Percentiles rank a stretch among this genome's conserved stretches.
phyloP scores from a whole-genome alignment of 202 grass and related monocot genomes.

The Zoysia matrella region DNA sequence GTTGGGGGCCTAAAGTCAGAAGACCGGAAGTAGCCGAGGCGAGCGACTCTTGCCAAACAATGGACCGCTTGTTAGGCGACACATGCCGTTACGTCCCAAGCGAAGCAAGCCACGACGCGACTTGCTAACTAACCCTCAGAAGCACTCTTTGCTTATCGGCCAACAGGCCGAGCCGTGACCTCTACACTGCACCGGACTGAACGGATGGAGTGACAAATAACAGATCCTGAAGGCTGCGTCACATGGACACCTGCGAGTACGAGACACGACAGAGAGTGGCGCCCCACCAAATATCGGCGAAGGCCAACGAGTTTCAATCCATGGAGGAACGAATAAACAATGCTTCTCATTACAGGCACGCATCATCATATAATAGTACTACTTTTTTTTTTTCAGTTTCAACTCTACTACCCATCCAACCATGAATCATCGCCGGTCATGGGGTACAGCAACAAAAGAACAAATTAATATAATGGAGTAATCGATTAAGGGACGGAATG shows the following conservation, averaged over 20 bases:
- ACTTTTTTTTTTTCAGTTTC: not conserved
- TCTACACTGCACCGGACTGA: too few species aligned
- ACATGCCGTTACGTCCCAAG: not conserved
- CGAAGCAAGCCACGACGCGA: conserved; percentile 2
- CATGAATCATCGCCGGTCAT: not conserved
- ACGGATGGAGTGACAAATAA: not conserved
- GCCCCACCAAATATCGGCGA: not conserved
- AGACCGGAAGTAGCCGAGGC: not conserved
- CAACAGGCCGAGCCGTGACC: not conserved
- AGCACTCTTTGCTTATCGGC: not conserved
- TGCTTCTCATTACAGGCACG: conserved; percentile 14
- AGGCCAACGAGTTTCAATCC: not conserved
- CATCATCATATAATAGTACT: not conserved
- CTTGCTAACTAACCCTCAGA: not conserved
- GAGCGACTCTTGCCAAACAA: not conserved
- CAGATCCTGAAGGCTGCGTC: not conserved
- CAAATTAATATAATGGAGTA: conserved; percentile 11
- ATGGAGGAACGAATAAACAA: conserved; percentile 35
- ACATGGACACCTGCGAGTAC: not conserved
- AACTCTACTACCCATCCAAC: not conserved
- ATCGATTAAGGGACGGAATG: not conserved
- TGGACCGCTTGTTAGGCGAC: not conserved
- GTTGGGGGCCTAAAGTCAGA: not conserved
- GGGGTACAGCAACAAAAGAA: conserved; percentile 20
- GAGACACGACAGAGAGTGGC: conserved; percentile 28